Base-by-base conservation (phyloP, 441 rosid genomes). In the Jatropha multifida region DNA sequence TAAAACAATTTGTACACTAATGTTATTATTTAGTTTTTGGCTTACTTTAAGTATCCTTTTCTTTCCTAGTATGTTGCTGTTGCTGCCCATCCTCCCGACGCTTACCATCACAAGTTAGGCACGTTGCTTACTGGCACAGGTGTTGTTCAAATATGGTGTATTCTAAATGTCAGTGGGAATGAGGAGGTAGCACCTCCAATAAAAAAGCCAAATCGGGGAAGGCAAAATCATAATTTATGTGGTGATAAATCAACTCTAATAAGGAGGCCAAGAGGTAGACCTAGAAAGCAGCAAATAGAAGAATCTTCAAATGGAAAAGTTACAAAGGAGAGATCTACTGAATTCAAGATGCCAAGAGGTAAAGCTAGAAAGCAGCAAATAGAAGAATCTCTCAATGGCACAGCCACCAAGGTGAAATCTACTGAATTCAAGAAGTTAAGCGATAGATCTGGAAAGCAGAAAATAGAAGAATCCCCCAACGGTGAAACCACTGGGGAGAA, bases 1-100 rank as follows among this genome's bases (percentile, higher is more conserved):
- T 49, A 5, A 27, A 10, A 23, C 51, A 20, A 23, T 10, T 64
- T 38, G 6, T 26, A 8, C 38, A 23, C 38, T 46, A 6, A 37
- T 48, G 40, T 63, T 46, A 27, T 73, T 7, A 6, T 23, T 23
- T 20, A 40, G 54, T 52, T 60, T 37, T 7, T 48, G 20, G 60
- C 64, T 77, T 17, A 32, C 59, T 73, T 54, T 32, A 14, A 37
- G 20, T 65, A 15, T 59, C 67, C 4, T 64, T 65, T 78, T 71
- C 65, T 65, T 74, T 81, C 75, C 76, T 86, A 94, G 98, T 96
- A 89, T 86, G 83, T 96, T 79, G 98, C 96, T 56, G 85, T 94
- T 78, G 87, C 93, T 83, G 88, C 98, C 81, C 98, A 94, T 88
- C 97, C 98, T 71, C 89, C 94, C 68, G 92, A 85, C 58, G 87